These are phyloP conservation scores for Byssoonygena ceratinophila DNA, from an alignment of 2,329 filamentous ascomycete species.

Conservation along the genomic window DNA sequence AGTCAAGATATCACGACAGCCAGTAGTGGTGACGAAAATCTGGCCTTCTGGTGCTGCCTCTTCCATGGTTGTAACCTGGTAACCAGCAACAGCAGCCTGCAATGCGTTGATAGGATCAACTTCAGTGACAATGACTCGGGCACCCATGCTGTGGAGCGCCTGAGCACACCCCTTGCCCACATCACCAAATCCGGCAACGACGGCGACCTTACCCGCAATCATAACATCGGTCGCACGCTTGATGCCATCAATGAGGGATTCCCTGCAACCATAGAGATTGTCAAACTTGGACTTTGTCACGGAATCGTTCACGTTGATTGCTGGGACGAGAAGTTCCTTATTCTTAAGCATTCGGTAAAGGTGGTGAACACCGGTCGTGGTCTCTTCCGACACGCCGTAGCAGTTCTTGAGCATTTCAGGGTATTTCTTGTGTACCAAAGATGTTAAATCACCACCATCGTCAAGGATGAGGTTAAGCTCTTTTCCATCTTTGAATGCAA, in stretches of 20 bases:
- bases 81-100: constrained; percentile 94
- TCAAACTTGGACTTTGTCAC: constrained; percentile 99
- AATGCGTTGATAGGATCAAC: constrained; percentile 99
- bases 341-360: constrained; percentile 97
- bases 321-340: constrained; percentile 75
- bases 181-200: constrained; percentile 96
- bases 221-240: constrained; percentile 99
- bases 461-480: constrained; percentile 98
- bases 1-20: constrained; percentile 94
- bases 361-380: constrained; percentile 98
- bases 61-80: constrained; percentile 96
- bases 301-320: constrained; percentile 99
- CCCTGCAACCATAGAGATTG: constrained; percentile 98
- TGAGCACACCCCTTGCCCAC: constrained; percentile 97
- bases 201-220: constrained; percentile 97
- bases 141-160: constrained; percentile 94
- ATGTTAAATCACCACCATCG: constrained; percentile 93
- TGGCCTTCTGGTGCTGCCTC: constrained; percentile 80
- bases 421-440: constrained; percentile 95
- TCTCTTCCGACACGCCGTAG: constrained; percentile 98
- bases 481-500: constrained; percentile 92
- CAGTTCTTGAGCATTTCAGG: constrained; percentile 96
- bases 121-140: constrained; percentile 91
- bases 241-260: constrained; percentile 98
- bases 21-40: constrained; percentile 98